phyloP scores from a whole-genome alignment of 441 rosid genomes.

The Erodium chrysanthum region DNA sequence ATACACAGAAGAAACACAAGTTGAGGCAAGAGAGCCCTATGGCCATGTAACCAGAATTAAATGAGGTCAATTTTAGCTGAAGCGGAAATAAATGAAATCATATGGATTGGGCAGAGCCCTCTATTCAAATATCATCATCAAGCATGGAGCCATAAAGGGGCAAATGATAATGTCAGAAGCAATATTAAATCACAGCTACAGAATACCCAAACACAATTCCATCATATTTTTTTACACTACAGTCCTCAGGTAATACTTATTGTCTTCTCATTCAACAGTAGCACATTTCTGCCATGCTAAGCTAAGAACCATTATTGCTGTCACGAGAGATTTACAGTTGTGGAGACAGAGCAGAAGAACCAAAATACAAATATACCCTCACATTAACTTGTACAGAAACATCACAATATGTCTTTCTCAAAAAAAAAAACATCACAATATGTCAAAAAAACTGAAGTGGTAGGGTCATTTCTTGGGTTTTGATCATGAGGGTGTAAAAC shows the following conservation, averaged over 20 bases:
- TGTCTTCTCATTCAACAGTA: slow-evolving; percentile 20
- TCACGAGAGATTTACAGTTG: slow-evolving; percentile 28
- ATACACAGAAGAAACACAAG: slow-evolving; percentile 3
- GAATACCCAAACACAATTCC: slow-evolving; percentile 4
- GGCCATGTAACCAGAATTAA: slow-evolving; percentile 21
- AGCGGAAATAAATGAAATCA: slow-evolving; percentile 34
- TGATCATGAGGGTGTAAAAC: slow-evolving; percentile 6
- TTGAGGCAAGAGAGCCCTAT: slow-evolving; percentile 1
- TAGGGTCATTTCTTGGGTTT: slow-evolving; percentile 23
- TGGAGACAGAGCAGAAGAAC: background rate
- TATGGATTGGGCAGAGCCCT: slow-evolving; percentile 21
- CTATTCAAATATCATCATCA: slow-evolving; percentile 20
- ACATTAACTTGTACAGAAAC: background rate
- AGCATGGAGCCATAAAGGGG: slow-evolving; percentile 26
- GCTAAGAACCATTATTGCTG: slow-evolving; percentile 25
- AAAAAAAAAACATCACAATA: too few relatives aligned
- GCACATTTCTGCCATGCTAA: slow-evolving; percentile 19
- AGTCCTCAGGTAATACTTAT: background rate
- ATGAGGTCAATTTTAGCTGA: background rate
- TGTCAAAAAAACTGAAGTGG: background rate
- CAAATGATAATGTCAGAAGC: slow-evolving; percentile 18
- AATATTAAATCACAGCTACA: slow-evolving; percentile 11
- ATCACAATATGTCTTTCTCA: too few relatives aligned
- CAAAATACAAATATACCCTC: slow-evolving; percentile 23
- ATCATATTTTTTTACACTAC: background rate